phyloP scores from a whole-genome alignment of 2,329 filamentous ascomycete genomes.

The Alternaria sp. region DNA sequence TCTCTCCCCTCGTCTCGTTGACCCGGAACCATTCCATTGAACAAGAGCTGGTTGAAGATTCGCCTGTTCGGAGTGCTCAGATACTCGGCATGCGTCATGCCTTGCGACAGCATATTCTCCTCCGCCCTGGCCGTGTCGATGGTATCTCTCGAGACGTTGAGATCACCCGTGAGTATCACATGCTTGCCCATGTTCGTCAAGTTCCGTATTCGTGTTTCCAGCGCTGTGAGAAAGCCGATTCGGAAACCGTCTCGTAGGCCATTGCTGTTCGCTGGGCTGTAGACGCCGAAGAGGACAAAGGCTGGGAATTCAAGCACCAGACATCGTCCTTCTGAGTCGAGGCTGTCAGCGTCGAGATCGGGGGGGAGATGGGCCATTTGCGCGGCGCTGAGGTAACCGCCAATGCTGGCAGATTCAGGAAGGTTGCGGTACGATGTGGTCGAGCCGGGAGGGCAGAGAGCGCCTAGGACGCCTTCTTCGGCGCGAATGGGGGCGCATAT shows the following conservation, averaged over 20 bases:
- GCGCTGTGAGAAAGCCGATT: constrained; percentile 75
- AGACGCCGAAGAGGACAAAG: constrained; percentile 91
- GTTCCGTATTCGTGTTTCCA: constrained; percentile 87
- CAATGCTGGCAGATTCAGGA: constrained; percentile 76
- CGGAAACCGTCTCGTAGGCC: constrained; percentile 84
- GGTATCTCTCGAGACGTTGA: constrained; percentile 76
- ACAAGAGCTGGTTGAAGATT: constrained; percentile 84
- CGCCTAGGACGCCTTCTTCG: constrained; percentile 90
- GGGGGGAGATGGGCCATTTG: constrained; percentile 67
- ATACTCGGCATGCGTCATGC: constrained; percentile 73
- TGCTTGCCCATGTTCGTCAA: constrained; percentile 79
- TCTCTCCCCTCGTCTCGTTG: constrained; percentile 73
- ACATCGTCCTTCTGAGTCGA: constrained; percentile 92
- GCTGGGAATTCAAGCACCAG: constrained; percentile 92
- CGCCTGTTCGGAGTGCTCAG: constrained; percentile 73
- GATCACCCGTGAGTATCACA: constrained; percentile 83
- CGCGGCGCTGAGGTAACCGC: constrained; percentile 77
- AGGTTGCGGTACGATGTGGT: constrained; percentile 76
- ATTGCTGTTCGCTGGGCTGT: constrained; percentile 88
- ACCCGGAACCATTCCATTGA: constrained; percentile 72
- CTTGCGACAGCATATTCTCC: constrained; percentile 75
- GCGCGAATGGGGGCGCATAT: constrained; percentile 85
- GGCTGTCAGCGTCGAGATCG: constrained; percentile 67
- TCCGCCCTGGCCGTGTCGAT: constrained; percentile 78
- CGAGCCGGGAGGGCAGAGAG: constrained; percentile 76